Evolutionary conservation across 2,329 filamentous ascomycete species (phyloP).

Genomic region (Rutstroemia sp.): DNA sequence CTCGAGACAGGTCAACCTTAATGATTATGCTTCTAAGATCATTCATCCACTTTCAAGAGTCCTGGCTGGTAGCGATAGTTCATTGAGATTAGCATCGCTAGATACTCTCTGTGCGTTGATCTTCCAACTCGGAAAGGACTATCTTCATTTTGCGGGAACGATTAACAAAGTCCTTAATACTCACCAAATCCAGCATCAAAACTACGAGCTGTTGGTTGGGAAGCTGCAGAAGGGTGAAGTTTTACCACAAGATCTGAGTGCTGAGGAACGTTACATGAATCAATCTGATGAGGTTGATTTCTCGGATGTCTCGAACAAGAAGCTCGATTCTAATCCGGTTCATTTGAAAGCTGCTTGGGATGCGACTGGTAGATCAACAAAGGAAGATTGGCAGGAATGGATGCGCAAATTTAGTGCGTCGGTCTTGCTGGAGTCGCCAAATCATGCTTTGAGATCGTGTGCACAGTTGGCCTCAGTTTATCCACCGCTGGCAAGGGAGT

Average conservation of each 20-base stretch:
- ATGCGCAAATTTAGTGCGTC: conserved; percentile 95
- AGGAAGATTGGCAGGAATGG: conserved; percentile 99
- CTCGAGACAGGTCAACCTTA: conserved; percentile 92
- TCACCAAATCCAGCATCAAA: conserved; percentile 78
- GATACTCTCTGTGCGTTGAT: conserved; percentile 94
- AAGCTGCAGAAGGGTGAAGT: conserved; percentile 94
- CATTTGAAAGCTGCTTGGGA: conserved; percentile 98
- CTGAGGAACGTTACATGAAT: conserved; percentile 72
- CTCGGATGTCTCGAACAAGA: conserved; percentile 82
- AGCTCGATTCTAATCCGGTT: conserved; percentile 93
- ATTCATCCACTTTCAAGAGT: conserved; percentile 88
- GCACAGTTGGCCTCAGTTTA: conserved; percentile 87
- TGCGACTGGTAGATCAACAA: conserved; percentile 90
- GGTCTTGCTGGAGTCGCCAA: conserved; percentile 87
- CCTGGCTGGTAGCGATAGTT: conserved; percentile 63
- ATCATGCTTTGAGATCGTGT: conserved; percentile 89
- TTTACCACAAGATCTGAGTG: conserved; percentile 88
- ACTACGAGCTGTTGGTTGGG: conserved; percentile 85
- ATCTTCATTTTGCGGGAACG: conserved; percentile 86
- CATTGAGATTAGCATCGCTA: conserved; percentile 72
- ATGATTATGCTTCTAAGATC: conserved; percentile 93
- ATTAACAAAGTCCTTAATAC: conserved; percentile 79
- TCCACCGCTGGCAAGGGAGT: conserved; percentile 78
- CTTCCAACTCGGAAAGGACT: conserved; percentile 92
- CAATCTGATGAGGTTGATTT: conserved; percentile 73